Conservation (phyloP, 129 eudicot genomes). For the Flaveria sonorensis region DNA sequence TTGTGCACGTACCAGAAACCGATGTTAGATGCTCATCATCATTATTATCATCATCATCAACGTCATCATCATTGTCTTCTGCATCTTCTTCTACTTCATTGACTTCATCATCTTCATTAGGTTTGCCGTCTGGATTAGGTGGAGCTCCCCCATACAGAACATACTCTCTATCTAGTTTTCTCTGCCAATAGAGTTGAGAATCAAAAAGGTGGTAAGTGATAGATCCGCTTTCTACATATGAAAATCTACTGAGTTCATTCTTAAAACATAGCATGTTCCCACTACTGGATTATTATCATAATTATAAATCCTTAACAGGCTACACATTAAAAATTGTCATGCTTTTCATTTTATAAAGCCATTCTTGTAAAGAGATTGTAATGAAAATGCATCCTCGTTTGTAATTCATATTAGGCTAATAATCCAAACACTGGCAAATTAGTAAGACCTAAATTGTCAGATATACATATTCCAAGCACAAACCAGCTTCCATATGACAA, state of each 20-base stretch:
- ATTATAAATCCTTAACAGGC: not conserved
- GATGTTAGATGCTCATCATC: slow-evolving; percentile 49
- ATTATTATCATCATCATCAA: slow-evolving; percentile 44
- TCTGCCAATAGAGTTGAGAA: slow-evolving; percentile 45
- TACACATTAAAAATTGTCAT: too few relatives aligned
- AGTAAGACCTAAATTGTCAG: not conserved
- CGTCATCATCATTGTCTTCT: slow-evolving; percentile 35
- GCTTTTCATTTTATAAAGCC: too few relatives aligned
- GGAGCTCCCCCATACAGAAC: slow-evolving; percentile 73
- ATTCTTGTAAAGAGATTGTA: not conserved
- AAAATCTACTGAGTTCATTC: not conserved
- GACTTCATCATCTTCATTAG: slow-evolving; percentile 47
- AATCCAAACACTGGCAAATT: not conserved
- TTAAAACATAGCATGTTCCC: not conserved
- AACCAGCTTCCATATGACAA: not conserved
- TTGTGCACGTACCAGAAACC: slow-evolving; percentile 58
- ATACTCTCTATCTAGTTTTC: slow-evolving; percentile 76
- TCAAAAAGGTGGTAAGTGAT: not conserved
- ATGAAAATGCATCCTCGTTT: not conserved
- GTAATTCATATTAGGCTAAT: not conserved
- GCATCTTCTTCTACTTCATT: slow-evolving; percentile 45
- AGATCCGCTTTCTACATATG: too few relatives aligned
- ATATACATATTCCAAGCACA: slow-evolving; percentile 17
- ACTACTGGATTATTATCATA: not conserved
- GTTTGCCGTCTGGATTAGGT: slow-evolving; percentile 43